Evolutionary conservation across 2,329 filamentous ascomycete species (phyloP).

Genomic region (Metarhizium album): DNA sequence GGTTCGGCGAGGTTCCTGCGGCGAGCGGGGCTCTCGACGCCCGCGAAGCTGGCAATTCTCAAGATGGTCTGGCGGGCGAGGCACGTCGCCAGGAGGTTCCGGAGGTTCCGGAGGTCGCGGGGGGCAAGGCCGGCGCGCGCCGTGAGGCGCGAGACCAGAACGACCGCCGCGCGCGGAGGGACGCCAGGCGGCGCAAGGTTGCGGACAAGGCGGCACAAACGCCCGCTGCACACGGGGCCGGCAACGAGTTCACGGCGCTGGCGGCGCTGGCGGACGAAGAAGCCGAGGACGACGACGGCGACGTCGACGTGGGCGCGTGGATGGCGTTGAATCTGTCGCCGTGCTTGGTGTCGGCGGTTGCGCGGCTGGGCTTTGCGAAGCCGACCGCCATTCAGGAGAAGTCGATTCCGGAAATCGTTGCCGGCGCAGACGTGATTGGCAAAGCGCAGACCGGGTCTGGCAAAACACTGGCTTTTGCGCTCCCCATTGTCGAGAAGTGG

Average conservation of each 20-base stretch:
- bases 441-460: slow-evolving; percentile 95
- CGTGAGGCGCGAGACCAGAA: slow-evolving; percentile 13
- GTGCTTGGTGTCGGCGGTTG: slow-evolving; percentile 60
- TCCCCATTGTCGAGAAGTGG: slow-evolving; percentile 83
- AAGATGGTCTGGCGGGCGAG: slow-evolving; percentile 20
- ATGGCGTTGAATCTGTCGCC: slow-evolving; percentile 61
- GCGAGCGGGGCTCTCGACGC: slow-evolving; percentile 21
- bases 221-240: slow-evolving; percentile 24
- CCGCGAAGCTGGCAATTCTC: slow-evolving; percentile 20
- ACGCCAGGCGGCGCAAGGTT: slow-evolving; percentile 19
- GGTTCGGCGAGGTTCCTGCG: slow-evolving; percentile 44
- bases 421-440: slow-evolving; percentile 83
- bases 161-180: slow-evolving; percentile 1
- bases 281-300: slow-evolving; percentile 50
- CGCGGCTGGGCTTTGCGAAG: slow-evolving; percentile 66
- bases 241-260: slow-evolving; percentile 44
- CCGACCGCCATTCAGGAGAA: slow-evolving; percentile 75
- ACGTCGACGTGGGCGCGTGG: slow-evolving; percentile 69
- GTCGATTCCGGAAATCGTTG: slow-evolving; percentile 71
- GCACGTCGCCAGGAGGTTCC: slow-evolving; percentile 6
- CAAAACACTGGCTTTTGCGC: slow-evolving; percentile 89
- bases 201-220: slow-evolving; percentile 24
- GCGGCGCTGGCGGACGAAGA: slow-evolving; percentile 38
- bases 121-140: slow-evolving; percentile 11
- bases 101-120: slow-evolving; percentile 2